Base-by-base conservation (phyloP, 1,284 basidiomycete species). In the Neonothopanus nambi region DNA sequence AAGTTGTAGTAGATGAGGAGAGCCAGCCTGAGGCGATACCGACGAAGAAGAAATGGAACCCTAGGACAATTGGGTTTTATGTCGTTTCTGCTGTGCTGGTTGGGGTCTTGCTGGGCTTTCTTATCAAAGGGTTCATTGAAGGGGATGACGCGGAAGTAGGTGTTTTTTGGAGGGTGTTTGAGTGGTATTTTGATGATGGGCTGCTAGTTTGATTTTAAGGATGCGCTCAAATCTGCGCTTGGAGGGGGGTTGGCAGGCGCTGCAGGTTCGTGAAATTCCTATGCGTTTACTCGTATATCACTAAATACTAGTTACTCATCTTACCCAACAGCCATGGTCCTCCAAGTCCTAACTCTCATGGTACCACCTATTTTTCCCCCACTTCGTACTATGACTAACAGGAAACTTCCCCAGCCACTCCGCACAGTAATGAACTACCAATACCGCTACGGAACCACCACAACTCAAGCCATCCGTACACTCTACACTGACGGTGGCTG, bases 401-500 rank as follows among this genome's bases (percentile, higher is more conserved):
- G 11, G n/a, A 18, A n/a, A n/a, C n/a, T n/a, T 5, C 23, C 17
- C 18, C 44, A 78, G 85, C 89, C 89, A 1, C 68, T 91, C 2
- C 81, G 92, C 21, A 96, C 93, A 1, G 79, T 93, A 52, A 95
- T 95, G 93, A 95, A 95, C 74, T 94, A 91, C 66, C 92, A 92
- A 70, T 91, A 91, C 65, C 82, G 88, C 46, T 94, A 85, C 65
- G 93, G 93, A 7, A 87, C 87, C 0, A 79, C 82, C 1, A 81
- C 83, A n/a, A 83, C 81, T 2, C 69, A 80, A 48, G 87, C 89
- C 6, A 80, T 78, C 45, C 69, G 70, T 52, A 91, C 82, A 3
- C 81, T 95, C 18, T 89, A 87, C 64, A 67, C 70, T 2, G 89
- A 92, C 56, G 91, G 91, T n/a, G 91, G 91, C 6, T 86, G 80